Conservation (phyloP, 257 asterid species). For the Parsonsia alboflavescens region DNA sequence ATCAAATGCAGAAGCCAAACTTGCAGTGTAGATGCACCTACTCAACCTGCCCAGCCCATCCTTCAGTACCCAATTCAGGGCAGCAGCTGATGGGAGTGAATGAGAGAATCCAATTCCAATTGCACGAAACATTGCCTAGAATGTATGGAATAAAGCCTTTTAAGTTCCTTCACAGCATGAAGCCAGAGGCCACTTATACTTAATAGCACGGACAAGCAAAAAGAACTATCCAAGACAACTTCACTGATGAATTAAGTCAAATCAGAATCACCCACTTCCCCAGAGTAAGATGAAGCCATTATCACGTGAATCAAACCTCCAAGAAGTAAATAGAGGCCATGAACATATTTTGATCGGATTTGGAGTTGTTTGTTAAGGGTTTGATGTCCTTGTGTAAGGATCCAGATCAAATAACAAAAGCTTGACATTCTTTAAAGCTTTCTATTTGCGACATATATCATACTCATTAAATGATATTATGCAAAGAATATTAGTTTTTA, state of each 20-base stretch:
- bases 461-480: neutral
- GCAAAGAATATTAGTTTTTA: neutral
- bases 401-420: neutral
- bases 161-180: constrained; percentile 1
- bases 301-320: neutral
- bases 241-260: neutral
- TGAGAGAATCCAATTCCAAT: constrained; percentile 87
- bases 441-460: neutral
- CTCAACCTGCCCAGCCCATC: constrained; percentile 95
- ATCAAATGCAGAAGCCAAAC: constrained; percentile 88
- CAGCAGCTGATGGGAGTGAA: constrained; percentile 96
- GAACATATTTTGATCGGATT: neutral
- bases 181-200: neutral
- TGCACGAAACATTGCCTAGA: constrained; percentile 94
- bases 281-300: neutral
- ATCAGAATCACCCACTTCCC: neutral
- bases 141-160: constrained; percentile 18
- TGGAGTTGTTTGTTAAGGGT: neutral
- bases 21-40: constrained; percentile 92
- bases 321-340: neutral
- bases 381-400: neutral
- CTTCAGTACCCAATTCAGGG: constrained; percentile 92
- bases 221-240: neutral
- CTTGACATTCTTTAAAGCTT: neutral
- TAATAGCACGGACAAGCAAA: neutral